Percentiles rank a stretch among this genome's conserved stretches.
Conservation (phyloP, 2,329 filamentous ascomycete genomes). For the Moelleriella libera region DNA sequence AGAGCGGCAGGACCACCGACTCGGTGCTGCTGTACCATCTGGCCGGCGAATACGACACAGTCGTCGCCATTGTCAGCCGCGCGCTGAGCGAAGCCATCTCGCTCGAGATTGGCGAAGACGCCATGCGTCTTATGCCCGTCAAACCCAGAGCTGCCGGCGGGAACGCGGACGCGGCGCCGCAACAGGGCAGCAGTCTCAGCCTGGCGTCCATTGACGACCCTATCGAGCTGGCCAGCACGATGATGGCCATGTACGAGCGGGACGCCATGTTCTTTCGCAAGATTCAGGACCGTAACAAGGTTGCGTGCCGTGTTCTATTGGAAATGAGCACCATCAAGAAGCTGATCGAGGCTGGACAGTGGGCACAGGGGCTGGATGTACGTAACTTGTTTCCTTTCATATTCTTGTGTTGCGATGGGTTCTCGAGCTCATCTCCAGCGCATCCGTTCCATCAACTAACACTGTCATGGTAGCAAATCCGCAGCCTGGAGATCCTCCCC, state of each 20-base stretch:
- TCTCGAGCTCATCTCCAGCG: background rate
- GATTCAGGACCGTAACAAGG: constrained; percentile 41
- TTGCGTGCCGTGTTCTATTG: constrained; percentile 40
- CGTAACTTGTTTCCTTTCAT: constrained; percentile 15
- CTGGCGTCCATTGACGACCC: constrained; percentile 46
- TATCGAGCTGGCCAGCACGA: constrained; percentile 42
- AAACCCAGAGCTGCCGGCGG: constrained; percentile 44
- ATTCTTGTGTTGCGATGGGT: too few species aligned
- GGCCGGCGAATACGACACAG: constrained; percentile 87
- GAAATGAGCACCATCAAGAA: constrained; percentile 49
- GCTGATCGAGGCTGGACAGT: constrained; percentile 37
- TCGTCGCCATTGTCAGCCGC: constrained; percentile 80
- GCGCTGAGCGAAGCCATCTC: constrained; percentile 82
- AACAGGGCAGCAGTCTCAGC: constrained; percentile 41
- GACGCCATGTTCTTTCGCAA: constrained; percentile 46
- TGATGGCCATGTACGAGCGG: constrained; percentile 49
- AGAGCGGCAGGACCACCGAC: constrained; percentile 85
- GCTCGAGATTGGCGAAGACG: constrained; percentile 70
- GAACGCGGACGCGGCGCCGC: constrained; percentile 15
- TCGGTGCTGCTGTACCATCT: constrained; percentile 90
- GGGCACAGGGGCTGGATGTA: constrained; percentile 45
- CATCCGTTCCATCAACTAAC: background rate
- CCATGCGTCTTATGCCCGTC: constrained; percentile 63
- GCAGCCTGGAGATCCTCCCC: constrained; percentile 63
- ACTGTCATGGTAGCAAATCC: constrained; percentile 47